These are phyloP conservation scores for Bruguiera parviflora DNA, from an alignment of 345 rosid species.

Conservation along the genomic window DNA sequence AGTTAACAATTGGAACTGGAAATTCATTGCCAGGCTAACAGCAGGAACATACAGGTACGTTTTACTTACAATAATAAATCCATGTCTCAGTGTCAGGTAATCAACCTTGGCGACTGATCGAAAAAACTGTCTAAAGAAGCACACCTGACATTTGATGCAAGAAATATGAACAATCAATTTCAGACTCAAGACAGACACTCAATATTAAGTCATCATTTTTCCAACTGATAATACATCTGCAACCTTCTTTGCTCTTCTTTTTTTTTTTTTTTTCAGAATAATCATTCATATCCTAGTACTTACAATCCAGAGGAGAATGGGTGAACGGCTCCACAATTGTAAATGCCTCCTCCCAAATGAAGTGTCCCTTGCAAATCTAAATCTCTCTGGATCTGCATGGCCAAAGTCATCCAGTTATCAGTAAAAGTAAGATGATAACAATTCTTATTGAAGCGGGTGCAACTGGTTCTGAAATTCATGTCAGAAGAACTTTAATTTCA, in stretches of 20 bases:
- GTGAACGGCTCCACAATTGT: conserved; percentile 56
- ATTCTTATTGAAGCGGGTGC: background rate
- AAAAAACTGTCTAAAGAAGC: conserved; percentile 92
- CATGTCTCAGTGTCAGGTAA: conserved; percentile 82
- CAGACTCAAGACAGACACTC: background rate
- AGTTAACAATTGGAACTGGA: background rate
- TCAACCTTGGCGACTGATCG: conserved; percentile 84
- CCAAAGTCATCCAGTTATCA: background rate
- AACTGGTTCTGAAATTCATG: background rate
- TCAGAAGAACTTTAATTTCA: background rate
- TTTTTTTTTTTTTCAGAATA: too few species aligned
- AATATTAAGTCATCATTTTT: too few species aligned
- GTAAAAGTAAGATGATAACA: background rate
- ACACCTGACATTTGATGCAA: conserved; percentile 43
- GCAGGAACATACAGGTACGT: background rate
- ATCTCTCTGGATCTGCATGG: conserved; percentile 79
- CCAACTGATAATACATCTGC: too few species aligned
- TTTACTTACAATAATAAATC: conserved; percentile 65
- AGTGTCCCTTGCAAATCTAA: conserved; percentile 92
- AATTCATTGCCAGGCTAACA: background rate
- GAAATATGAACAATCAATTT: background rate
- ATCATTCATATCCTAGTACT: conserved; percentile 6
- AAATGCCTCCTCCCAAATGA: conserved; percentile 89
- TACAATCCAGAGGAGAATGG: conserved; percentile 69
- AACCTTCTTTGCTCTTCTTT: too few species aligned